Evolutionary conservation across 495 filamentous ascomycete species (phyloP), one percentile per base, ranked within the genome.

Genomic region (Xylaria acuta): DNA sequence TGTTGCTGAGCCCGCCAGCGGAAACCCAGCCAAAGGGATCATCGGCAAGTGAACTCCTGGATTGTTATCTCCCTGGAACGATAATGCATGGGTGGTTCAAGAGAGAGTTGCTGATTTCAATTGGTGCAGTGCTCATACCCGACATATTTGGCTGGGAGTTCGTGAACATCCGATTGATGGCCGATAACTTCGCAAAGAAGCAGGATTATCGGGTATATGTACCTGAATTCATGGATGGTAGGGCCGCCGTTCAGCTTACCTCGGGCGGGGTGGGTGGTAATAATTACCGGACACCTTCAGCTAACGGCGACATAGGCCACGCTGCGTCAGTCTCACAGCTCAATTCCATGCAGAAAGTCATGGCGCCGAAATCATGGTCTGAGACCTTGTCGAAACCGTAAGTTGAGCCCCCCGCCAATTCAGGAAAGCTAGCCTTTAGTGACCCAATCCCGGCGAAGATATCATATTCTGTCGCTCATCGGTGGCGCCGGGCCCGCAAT

Each of bases 161-260:
- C 51, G 74, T 84, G n/a, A 86, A 88, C 69, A 80, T 79, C 56
- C 77, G 84, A 1, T 54, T 88, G 2, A 74, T 86, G 68, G 83
- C 84, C 4, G 85, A 88, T 70, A 67, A 72, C 27, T 86, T 84
- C 68, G 84, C 86, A 2, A 77, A 80, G 64, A 82, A 81, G 69
- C 75, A 80, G 7, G 72, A 71, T 40, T 84, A 80, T 58, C 65
- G 75, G 38, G 83, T 87, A 16, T 85, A 84, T 64, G 60, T 86
- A 34, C 85, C 85, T 1, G 84, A 87, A 32, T 87, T 88, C 73
- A 86, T 87, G 85, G 73, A 79, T 18, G 85, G 86, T 85, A 58
- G 22, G 58, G 30, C 34, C 34, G 18, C 58, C 8, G 2, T 38
- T 20, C 58, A 38, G 30, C 41, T 45, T 49, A 20, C 5, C 25